Conservation (phyloP, 257 asterid genomes). For the Craterostigma plantagineum region DNA sequence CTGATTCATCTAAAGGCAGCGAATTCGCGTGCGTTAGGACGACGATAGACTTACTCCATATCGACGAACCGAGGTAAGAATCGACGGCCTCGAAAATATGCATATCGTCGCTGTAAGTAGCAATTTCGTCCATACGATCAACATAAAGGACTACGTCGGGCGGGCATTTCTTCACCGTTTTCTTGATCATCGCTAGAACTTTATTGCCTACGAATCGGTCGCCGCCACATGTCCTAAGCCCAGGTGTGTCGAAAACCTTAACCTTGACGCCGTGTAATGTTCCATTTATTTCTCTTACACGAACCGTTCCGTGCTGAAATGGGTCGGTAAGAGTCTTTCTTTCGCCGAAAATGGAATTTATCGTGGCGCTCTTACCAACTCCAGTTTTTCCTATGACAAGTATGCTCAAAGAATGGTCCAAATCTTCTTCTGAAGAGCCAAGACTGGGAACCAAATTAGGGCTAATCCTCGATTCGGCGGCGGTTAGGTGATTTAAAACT, state of each 20-base stretch:
- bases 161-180: background rate
- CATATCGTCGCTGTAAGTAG: background rate
- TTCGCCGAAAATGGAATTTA: background rate
- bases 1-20: background rate
- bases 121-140: background rate
- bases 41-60: background rate
- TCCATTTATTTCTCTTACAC: background rate
- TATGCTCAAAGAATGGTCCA: no score
- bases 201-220: background rate
- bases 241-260: slow-evolving; percentile 2
- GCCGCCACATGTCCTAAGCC: background rate
- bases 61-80: background rate
- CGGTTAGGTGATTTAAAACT: no score
- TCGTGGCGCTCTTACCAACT: slow-evolving; percentile 2
- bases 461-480: no score
- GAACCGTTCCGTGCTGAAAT: background rate
- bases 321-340: background rate
- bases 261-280: background rate
- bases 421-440: no score
- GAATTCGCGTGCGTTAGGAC: background rate
- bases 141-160: slow-evolving; percentile 1
- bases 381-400: slow-evolving; percentile 5
- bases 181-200: background rate
- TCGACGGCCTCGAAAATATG: background rate
- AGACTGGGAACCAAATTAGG: no score